Percentiles rank a stretch among this genome's conserved stretches.
phyloP scores from a whole-genome alignment of 352 stramenopile genomes.

The Phytophthora sansomeana region DNA sequence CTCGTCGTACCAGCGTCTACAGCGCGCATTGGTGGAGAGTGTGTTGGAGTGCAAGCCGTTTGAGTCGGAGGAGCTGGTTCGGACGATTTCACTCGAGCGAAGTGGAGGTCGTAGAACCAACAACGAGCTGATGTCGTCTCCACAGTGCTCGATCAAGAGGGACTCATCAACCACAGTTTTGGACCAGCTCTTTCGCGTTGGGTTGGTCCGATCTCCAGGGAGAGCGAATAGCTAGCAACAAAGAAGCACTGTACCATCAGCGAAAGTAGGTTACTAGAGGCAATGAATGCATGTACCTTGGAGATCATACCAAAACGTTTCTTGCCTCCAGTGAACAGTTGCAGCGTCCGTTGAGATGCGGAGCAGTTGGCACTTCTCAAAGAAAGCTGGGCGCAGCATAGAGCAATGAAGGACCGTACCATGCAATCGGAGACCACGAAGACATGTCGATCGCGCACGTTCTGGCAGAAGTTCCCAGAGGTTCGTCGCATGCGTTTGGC shows the following conservation, averaged over 20 bases:
- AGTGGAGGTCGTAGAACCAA: slow-evolving; percentile 5
- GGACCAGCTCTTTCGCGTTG: slow-evolving; percentile 32
- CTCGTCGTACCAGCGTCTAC: slow-evolving; percentile 71
- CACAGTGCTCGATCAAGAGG: slow-evolving; percentile 19
- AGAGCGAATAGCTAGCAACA: slow-evolving; percentile 19
- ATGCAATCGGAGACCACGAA: slow-evolving; percentile 7
- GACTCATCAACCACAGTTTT: slow-evolving; percentile 30
- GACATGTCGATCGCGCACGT: slow-evolving; percentile 38
- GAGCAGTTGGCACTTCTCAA: slow-evolving; percentile 3
- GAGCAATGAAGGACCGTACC: slow-evolving; percentile 13
- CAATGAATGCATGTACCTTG: slow-evolving; percentile 17
- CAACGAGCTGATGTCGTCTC: slow-evolving; percentile 10
- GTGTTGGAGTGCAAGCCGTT: slow-evolving; percentile 64
- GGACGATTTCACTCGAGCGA: slow-evolving; percentile 30
- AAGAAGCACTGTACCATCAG: too few relatives aligned
- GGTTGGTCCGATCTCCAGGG: slow-evolving; percentile 28
- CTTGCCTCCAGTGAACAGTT: slow-evolving; percentile 4
- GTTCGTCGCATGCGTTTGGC: slow-evolving; percentile 17
- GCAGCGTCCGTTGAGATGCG: slow-evolving; percentile 24
- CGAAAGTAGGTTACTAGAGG: slow-evolving; percentile 7
- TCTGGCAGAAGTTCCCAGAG: slow-evolving; percentile 80
- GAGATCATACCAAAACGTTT: slow-evolving; percentile 13
- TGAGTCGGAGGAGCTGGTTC: slow-evolving; percentile 40
- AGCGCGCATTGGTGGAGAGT: slow-evolving; percentile 61
- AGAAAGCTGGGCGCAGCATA: background rate